Percentiles rank a stretch among this genome's conserved stretches.
These are phyloP conservation scores for Lichenothelia convexa DNA, from an alignment of 495 filamentous ascomycete species.

Conservation along the genomic window DNA sequence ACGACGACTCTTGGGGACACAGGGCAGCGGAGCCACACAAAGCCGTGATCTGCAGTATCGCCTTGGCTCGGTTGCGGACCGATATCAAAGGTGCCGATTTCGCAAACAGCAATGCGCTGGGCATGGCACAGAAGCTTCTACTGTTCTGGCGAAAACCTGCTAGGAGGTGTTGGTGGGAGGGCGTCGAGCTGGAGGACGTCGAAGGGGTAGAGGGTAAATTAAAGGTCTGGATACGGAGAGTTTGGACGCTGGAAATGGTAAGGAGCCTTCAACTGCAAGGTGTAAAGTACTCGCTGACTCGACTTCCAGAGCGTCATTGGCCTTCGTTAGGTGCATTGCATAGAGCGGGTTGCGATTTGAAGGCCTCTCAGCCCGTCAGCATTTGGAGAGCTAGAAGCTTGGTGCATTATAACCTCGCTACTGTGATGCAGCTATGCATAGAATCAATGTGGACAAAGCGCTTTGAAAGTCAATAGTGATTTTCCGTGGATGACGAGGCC, in stretches of 20 bases:
- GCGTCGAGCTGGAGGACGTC: slow-evolving; percentile 75
- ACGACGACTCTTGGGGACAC: slow-evolving; percentile 89
- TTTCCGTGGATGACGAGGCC: no score
- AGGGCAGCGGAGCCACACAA: slow-evolving; percentile 92
- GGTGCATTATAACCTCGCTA: no score
- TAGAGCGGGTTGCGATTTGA: no score
- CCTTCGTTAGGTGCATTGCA: slow-evolving; percentile 9
- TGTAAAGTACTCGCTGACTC: no score
- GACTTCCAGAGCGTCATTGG: slow-evolving; percentile 19
- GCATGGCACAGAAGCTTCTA: slow-evolving; percentile 96
- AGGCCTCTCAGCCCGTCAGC: no score
- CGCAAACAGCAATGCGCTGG: slow-evolving; percentile 64
- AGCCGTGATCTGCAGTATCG: slow-evolving; percentile 92
- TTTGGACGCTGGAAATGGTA: slow-evolving; percentile 99
- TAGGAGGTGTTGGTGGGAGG: slow-evolving; percentile 97
- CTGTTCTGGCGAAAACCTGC: slow-evolving; percentile 98
- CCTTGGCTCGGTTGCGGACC: slow-evolving; percentile 77
- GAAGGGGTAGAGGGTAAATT: slow-evolving; percentile 82
- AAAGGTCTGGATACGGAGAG: slow-evolving; percentile 93
- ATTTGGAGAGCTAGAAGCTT: no score
- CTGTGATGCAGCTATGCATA: no score
- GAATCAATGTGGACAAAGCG: no score
- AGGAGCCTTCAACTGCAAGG: slow-evolving; percentile 7
- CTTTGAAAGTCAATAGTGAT: no score
- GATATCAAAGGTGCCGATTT: slow-evolving; percentile 65